Evolutionary conservation across 768 basidiomycete genomes (phyloP), one percentile per base, ranked within the genome.

Genomic region (Hypholoma fasciculare): DNA sequence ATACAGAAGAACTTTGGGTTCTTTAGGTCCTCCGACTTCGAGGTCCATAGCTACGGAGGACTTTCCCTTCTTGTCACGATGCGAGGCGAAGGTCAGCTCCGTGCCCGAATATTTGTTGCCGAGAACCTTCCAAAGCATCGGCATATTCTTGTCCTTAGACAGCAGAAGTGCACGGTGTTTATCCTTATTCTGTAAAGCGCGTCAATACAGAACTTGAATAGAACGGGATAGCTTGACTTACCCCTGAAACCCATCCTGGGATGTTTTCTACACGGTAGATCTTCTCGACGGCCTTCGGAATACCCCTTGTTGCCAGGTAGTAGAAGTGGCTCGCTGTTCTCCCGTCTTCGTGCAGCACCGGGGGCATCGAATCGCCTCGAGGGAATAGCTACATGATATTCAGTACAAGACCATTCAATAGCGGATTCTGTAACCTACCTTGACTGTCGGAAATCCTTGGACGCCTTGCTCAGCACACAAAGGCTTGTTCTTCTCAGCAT

Each of bases 401-500:
- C 19, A 50, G 19, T 38, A 14, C n/a, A 26, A 36, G 16, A 34
- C 30, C 6, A 12, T 16, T 9, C 9, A 30, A 34, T 6, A 16
- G 8, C 13, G 23, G 23, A 4, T 7, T 7, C 49, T 40, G 9
- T 13, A 44, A 58, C 71, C 47, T 64, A 88, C 86, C 77, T 98
- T 98, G 71, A 98, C 78, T 2, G 95, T 97, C 2, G 95, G 95
- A 82, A 95, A 98, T 2, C 95, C 95, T 73, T 95, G 79, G 19
- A 97, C 84, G 13, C 86, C 86, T 82, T 95, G 90, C 52, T 92
- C 87, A 0, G 85, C 83, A 67, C 96, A 98, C 7, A 98, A 73
- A 9, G 76, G 80, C 71, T 89, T 94, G 72, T 98, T 96, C 68
- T 76, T 77, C 34, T 86, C 82, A 13, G 82, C 87, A 66, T 97